Conservation (phyloP, 2,329 filamentous ascomycete species). For the Escovopsis weberi region DNA sequence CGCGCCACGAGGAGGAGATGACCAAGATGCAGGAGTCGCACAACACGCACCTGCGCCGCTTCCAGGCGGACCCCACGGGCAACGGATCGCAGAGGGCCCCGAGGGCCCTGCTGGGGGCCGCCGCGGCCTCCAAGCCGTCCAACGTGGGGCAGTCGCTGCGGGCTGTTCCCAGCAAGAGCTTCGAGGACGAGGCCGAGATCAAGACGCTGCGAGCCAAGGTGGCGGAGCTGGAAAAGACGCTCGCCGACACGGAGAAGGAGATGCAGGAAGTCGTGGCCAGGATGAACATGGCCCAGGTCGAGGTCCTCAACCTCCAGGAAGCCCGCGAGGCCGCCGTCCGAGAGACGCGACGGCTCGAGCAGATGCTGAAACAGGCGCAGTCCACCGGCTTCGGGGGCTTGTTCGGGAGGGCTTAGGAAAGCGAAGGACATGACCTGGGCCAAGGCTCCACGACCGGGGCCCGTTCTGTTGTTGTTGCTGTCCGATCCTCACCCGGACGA, state of each 20-base stretch:
- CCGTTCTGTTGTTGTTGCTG: no score
- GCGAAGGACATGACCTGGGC: background rate
- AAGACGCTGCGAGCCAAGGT: slow-evolving; percentile 65
- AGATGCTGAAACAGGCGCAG: slow-evolving; percentile 48
- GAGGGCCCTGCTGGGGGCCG: slow-evolving; percentile 15
- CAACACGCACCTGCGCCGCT: slow-evolving; percentile 60
- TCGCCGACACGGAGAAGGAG: slow-evolving; percentile 45
- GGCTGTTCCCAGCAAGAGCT: slow-evolving; percentile 47
- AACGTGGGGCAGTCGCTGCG: slow-evolving; percentile 24
- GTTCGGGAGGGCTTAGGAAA: background rate
- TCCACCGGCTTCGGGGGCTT: slow-evolving; percentile 26
- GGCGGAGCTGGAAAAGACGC: slow-evolving; percentile 67
- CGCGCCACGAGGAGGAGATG: slow-evolving; percentile 77
- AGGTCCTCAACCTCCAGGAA: slow-evolving; percentile 66
- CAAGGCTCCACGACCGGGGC: background rate
- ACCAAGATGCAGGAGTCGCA: slow-evolving; percentile 61
- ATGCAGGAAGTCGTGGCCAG: slow-evolving; percentile 70
- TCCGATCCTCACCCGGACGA: no score
- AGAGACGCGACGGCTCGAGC: slow-evolving; percentile 55
- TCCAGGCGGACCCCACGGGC: slow-evolving; percentile 39
- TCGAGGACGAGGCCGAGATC: slow-evolving; percentile 60
- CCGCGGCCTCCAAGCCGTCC: slow-evolving; percentile 6
- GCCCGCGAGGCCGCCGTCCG: slow-evolving; percentile 60
- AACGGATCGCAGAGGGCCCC: slow-evolving; percentile 16
- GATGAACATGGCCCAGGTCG: slow-evolving; percentile 72